A percentile compares a stretch with the other conserved stretches of the same genome.
phyloP scores from a whole-genome alignment of 441 rosid genomes.

The Pelargonium myrrhifolium region DNA sequence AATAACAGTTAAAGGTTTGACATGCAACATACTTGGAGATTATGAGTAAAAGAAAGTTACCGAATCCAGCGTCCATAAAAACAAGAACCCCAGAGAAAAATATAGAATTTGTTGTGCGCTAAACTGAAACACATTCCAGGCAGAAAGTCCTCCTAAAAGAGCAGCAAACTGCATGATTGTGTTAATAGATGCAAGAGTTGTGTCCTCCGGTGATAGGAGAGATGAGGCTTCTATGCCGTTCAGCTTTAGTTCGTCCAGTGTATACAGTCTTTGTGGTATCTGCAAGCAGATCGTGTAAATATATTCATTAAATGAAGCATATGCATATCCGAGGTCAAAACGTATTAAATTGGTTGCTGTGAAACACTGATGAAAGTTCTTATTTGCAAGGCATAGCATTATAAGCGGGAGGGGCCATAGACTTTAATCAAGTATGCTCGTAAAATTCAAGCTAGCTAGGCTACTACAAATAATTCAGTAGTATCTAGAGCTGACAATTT shows the following conservation, averaged over 20 bases:
- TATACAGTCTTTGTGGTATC: slow-evolving; percentile 82
- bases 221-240: slow-evolving; percentile 68
- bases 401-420: background rate
- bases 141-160: slow-evolving; percentile 48
- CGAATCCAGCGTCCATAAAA: slow-evolving; percentile 66
- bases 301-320: background rate
- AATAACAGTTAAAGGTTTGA: no score
- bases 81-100: slow-evolving; percentile 56
- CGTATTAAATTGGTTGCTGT: no score
- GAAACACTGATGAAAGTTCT: background rate
- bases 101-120: slow-evolving; percentile 52
- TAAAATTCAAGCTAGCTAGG: no score
- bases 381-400: background rate
- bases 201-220: slow-evolving; percentile 70
- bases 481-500: no score
- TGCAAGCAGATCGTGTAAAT: slow-evolving; percentile 11
- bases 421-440: background rate
- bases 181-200: slow-evolving; percentile 69
- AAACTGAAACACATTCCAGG: slow-evolving; percentile 51
- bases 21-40: background rate
- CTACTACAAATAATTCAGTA: no score
- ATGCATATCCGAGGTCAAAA: background rate
- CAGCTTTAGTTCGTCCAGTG: slow-evolving; percentile 70
- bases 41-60: slow-evolving; percentile 31
- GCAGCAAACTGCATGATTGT: slow-evolving; percentile 63